phyloP scores from a whole-genome alignment of 345 rosid genomes.

The Anastatica hierochuntica region DNA sequence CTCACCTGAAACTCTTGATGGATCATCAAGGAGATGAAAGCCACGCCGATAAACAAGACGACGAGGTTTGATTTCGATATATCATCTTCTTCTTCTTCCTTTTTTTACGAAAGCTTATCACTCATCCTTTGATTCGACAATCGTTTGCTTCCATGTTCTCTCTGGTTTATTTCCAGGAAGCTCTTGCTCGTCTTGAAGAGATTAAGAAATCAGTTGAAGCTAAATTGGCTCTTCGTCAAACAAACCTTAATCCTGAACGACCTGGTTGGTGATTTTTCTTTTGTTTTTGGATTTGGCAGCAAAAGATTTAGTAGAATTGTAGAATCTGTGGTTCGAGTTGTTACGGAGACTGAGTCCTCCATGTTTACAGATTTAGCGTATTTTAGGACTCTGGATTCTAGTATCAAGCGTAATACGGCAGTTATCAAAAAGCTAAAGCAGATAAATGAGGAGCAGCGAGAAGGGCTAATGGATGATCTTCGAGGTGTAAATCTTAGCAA shows the following conservation, averaged over 20 bases:
- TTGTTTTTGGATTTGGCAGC: background rate
- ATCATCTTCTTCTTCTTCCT: background rate
- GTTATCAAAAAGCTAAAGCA: constrained; percentile 86
- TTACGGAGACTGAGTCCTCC: constrained; percentile 22
- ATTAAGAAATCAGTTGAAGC: constrained; percentile 72
- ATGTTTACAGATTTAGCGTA: constrained; percentile 58
- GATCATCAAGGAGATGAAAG: constrained; percentile 59
- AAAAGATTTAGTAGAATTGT: background rate
- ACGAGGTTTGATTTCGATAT: constrained; percentile 45
- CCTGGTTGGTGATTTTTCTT: constrained; percentile 52
- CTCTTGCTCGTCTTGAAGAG: constrained; percentile 81
- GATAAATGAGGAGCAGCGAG: constrained; percentile 87
- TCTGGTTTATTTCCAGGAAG: constrained; percentile 56
- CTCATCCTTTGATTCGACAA: too few species aligned
- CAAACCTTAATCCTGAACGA: constrained; percentile 83
- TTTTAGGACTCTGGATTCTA: constrained; percentile 87
- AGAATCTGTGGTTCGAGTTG: constrained; percentile 6
- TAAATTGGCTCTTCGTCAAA: constrained; percentile 81
- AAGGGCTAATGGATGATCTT: constrained; percentile 85
- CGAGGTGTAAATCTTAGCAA: constrained; percentile 76
- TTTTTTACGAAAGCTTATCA: background rate
- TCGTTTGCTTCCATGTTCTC: background rate
- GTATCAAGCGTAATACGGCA: constrained; percentile 92
- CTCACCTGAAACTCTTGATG: constrained; percentile 33
- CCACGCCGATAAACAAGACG: constrained; percentile 53